Percentiles rank a stretch among this genome's conserved stretches.
Conservation (phyloP, 768 basidiomycete species). For the Nidula microcarpa region DNA sequence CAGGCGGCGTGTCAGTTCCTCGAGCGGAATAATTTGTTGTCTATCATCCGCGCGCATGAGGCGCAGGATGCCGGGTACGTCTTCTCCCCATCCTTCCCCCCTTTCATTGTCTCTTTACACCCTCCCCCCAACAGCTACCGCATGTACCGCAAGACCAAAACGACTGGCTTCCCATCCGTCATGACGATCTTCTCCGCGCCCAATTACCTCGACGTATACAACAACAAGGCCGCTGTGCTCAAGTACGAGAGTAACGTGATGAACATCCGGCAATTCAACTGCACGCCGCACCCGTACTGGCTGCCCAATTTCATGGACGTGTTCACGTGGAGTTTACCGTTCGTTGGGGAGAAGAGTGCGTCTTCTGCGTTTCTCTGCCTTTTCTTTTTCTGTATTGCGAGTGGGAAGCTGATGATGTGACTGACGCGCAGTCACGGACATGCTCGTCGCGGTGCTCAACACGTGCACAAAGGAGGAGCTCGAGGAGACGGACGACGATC, state of each 20-base stretch:
- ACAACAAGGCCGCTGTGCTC: slow-evolving; percentile 98
- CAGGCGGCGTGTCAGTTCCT: slow-evolving; percentile 97
- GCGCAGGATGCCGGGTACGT: slow-evolving; percentile 96
- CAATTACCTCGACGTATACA: slow-evolving; percentile 97
- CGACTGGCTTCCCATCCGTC: slow-evolving; percentile 97
- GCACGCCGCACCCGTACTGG: slow-evolving; percentile 96
- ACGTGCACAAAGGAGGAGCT: slow-evolving; percentile 97
- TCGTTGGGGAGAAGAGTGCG: slow-evolving; percentile 96
- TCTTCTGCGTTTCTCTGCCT: slow-evolving; percentile 6
- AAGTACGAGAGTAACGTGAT: slow-evolving; percentile 99
- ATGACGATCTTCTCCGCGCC: slow-evolving; percentile 99
- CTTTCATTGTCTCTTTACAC: neutral
- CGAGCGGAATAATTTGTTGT: slow-evolving; percentile 93
- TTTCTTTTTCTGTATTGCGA: neutral
- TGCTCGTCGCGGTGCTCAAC: slow-evolving; percentile 95
- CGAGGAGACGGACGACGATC: slow-evolving; percentile 73
- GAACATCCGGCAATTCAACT: slow-evolving; percentile 98
- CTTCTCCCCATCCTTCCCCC: neutral
- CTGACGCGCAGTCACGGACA: slow-evolving; percentile 81
- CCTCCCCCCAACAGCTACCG: slow-evolving; percentile 60
- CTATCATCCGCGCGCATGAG: slow-evolving; percentile 97
- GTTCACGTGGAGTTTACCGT: slow-evolving; percentile 98
- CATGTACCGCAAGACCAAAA: slow-evolving; percentile 98
- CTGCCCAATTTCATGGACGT: slow-evolving; percentile 99
- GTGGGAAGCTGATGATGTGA: neutral